Conservation (phyloP, 2,329 filamentous ascomycete genomes). For the Ceratocystis harringtonii region DNA sequence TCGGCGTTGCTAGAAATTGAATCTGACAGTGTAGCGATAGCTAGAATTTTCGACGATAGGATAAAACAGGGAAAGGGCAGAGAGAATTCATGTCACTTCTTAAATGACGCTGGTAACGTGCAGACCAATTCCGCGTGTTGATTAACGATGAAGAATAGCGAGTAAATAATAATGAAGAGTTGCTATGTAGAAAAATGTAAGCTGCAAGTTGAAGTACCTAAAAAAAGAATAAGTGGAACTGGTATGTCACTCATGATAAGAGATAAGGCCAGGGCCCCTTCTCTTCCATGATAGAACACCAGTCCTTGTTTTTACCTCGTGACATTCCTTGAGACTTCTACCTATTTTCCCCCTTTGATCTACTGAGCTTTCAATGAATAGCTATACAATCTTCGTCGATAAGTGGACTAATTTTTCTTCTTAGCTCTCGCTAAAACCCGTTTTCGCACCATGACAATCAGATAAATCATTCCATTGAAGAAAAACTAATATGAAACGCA, state of each 20-base stretch:
- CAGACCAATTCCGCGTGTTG: not conserved
- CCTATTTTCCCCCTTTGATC: too few relatives aligned
- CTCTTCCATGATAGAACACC: not conserved
- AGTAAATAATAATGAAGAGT: not conserved
- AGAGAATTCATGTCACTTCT: not conserved
- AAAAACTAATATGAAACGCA: too few relatives aligned
- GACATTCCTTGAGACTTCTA: too few relatives aligned
- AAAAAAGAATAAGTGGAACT: not conserved
- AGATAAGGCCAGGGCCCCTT: not conserved
- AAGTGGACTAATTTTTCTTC: not conserved
- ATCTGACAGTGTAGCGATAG: not conserved
- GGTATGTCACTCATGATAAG: not conserved
- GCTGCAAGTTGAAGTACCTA: not conserved
- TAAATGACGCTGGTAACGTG: not conserved
- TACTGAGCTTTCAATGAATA: too few relatives aligned
- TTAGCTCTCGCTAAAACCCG: too few relatives aligned
- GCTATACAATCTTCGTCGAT: not conserved
- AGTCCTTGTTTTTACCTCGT: too few relatives aligned
- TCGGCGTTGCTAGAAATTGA: not conserved
- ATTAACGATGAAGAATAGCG: not conserved
- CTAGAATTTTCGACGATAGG: not conserved
- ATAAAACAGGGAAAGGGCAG: not conserved
- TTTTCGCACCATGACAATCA: too few relatives aligned
- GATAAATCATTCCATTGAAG: too few relatives aligned
- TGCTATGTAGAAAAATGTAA: not conserved